phyloP scores from a whole-genome alignment of 2,329 filamentous ascomycete genomes.

The Didymella segeticola region DNA sequence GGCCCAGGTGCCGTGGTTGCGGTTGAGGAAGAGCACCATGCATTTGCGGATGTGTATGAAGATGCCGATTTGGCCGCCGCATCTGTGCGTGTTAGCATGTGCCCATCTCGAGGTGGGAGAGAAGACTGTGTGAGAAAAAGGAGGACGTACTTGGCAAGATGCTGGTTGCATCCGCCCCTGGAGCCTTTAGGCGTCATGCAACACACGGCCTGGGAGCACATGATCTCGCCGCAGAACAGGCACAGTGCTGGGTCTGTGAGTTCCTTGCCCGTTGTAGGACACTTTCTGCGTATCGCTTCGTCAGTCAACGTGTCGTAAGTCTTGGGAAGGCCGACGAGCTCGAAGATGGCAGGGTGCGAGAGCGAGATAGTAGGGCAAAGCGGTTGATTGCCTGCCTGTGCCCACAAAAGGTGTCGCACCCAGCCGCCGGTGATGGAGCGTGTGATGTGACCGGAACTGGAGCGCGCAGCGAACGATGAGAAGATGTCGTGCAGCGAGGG shows the following conservation, averaged over 20 bases:
- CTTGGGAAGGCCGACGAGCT: slow-evolving; percentile 88
- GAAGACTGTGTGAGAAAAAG: not conserved
- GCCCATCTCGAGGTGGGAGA: not conserved
- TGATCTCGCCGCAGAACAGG: slow-evolving; percentile 94
- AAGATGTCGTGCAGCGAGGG: slow-evolving; percentile 83
- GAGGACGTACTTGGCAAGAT: slow-evolving; percentile 77
- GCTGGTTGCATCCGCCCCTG: slow-evolving; percentile 76
- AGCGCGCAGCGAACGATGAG: slow-evolving; percentile 56
- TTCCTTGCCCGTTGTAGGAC: slow-evolving; percentile 90
- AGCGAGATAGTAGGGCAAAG: slow-evolving; percentile 57
- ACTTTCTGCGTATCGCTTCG: slow-evolving; percentile 82
- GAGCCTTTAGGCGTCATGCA: slow-evolving; percentile 71
- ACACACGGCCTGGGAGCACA: slow-evolving; percentile 93
- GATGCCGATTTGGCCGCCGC: slow-evolving; percentile 86
- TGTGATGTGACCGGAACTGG: slow-evolving; percentile 46
- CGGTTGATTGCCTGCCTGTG: slow-evolving; percentile 48
- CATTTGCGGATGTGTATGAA: slow-evolving; percentile 98
- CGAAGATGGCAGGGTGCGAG: slow-evolving; percentile 90
- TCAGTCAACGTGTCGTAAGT: slow-evolving; percentile 93
- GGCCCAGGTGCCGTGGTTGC: slow-evolving; percentile 80
- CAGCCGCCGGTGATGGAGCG: slow-evolving; percentile 69
- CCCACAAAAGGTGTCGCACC: slow-evolving; percentile 69
- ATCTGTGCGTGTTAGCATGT: slow-evolving; percentile 60
- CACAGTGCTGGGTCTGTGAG: slow-evolving; percentile 90
- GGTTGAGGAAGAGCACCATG: slow-evolving; percentile 85